These are phyloP conservation scores for Cercospora berteroae DNA, from an alignment of 2,329 filamentous ascomycete genomes.

Conservation along the genomic window DNA sequence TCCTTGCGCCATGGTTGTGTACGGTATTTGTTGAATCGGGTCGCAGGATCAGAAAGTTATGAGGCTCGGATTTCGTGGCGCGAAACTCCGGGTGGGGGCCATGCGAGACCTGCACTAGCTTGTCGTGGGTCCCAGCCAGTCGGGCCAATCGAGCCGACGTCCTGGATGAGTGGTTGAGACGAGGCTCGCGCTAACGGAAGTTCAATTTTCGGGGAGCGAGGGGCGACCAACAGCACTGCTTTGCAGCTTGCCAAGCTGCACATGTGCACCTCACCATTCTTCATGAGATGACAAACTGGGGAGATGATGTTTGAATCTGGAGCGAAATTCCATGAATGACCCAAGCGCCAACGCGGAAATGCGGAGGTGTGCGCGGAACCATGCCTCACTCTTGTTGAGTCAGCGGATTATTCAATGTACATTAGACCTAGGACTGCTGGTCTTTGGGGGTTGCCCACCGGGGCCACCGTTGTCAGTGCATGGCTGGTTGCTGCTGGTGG, in stretches of 20 bases:
- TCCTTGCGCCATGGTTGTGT: slow-evolving; percentile 32
- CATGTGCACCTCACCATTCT: not conserved
- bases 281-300: not conserved
- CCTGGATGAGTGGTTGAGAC: not conserved
- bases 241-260: not conserved
- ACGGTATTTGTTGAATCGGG: not conserved
- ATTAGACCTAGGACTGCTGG: not conserved
- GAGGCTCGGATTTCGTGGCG: slow-evolving; percentile 1
- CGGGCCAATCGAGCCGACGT: not conserved
- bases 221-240: not conserved
- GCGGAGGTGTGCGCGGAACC: not conserved
- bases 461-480: not conserved
- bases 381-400: not conserved
- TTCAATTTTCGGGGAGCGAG: not conserved
- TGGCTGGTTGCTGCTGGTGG: not conserved
- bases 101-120: not conserved
- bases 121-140: not conserved
- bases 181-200: not conserved
- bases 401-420: no score
- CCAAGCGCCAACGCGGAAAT: not conserved
- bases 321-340: not conserved
- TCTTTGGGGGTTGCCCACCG: not conserved
- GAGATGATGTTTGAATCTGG: not conserved
- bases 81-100: not conserved
- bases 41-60: not conserved